phyloP scores from a whole-genome alignment of 2,329 filamentous ascomycete species.

The Verticillium isaacii region DNA sequence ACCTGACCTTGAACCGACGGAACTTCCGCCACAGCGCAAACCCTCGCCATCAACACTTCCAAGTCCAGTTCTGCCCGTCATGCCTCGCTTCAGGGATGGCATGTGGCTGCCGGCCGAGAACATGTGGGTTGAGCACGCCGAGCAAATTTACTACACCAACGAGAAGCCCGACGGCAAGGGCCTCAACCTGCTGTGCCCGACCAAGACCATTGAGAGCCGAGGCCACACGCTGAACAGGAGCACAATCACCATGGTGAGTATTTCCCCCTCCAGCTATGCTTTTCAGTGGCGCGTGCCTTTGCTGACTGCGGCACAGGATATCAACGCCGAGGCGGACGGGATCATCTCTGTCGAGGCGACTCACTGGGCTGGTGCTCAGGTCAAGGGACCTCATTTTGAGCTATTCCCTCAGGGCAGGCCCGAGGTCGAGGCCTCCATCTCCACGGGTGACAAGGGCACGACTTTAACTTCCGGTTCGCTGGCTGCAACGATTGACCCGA shows the following conservation, averaged over 20 bases:
- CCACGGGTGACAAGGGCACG: constrained; percentile 26
- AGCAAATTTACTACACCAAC: constrained; percentile 52
- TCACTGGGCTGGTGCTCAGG: constrained; percentile 31
- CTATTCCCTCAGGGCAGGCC: constrained; percentile 31
- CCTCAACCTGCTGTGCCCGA: constrained; percentile 52
- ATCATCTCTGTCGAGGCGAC: constrained; percentile 33
- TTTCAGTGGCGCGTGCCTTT: not conserved
- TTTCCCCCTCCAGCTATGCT: not conserved
- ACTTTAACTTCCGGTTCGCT: constrained; percentile 29
- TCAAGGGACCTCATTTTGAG: constrained; percentile 32
- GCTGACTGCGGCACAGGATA: constrained; percentile 14
- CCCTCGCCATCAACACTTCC: not conserved
- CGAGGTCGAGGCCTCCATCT: constrained; percentile 19
- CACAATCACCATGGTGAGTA: constrained; percentile 39
- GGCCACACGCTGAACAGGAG: constrained; percentile 52
- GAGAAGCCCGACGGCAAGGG: constrained; percentile 38
- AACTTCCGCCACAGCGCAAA: not conserved
- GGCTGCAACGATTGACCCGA: constrained; percentile 27
- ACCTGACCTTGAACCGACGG: constrained; percentile 8
- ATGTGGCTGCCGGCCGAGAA: constrained; percentile 62
- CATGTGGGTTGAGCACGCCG: constrained; percentile 59
- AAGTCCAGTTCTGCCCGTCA: constrained; percentile 10
- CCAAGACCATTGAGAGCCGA: constrained; percentile 44
- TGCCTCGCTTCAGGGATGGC: constrained; percentile 30
- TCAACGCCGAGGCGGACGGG: constrained; percentile 31